Base-by-base conservation (phyloP, 176 grass and related monocot genomes). In the Paspalum vaginatum region DNA sequence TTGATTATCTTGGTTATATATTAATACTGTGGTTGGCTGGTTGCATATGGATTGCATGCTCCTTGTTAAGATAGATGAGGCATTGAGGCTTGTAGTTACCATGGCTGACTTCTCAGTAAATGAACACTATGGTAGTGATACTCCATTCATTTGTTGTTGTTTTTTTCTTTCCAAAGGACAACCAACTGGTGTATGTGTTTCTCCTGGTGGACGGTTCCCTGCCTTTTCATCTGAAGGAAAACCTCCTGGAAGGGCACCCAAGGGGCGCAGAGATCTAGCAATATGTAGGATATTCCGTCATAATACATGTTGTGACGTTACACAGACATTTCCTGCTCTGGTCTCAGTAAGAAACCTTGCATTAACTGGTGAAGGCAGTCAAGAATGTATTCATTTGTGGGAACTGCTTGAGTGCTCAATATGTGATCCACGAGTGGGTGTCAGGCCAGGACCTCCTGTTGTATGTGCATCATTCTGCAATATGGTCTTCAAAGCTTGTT, bases 361-460 rank as follows among this genome's bases (percentile, higher is more conserved):
- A 58, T 92, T 93, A 47, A 66, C 84, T 74, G 96, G 96, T 66
- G 96, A 99, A 86, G 96, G 84, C 26, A 89, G 63, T 82, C 76
- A 78, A 81, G 90, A 95, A 86, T 99, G 96, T 76, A 85, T 99
- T 67, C 88, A 95, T 88, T 63, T 99, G 62, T 99, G 96, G 96
- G 96, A 99, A 68, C 58, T 99, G 77, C 75, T 99, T 2, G 96
- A 99, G 76, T 95, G 92, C 85, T 95, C 96, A n/a, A 87, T 99
- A 69, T 99, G 96, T 55, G 90, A 99, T 79, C 96, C 90, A 56
- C 77, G 75, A 41, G 75, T 91, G 7, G 96, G 96, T 67, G 78
- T 91, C 76, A 85, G 73, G 50, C 43, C 90, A 61, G 92, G 96
- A 65, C 96, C 88, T 56, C 96, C 96, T 55, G 64, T 84, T 57